Percentiles rank a stretch among this genome's conserved stretches.
Conservation (phyloP, 257 asterid genomes). For the Verbascum thapsus region DNA sequence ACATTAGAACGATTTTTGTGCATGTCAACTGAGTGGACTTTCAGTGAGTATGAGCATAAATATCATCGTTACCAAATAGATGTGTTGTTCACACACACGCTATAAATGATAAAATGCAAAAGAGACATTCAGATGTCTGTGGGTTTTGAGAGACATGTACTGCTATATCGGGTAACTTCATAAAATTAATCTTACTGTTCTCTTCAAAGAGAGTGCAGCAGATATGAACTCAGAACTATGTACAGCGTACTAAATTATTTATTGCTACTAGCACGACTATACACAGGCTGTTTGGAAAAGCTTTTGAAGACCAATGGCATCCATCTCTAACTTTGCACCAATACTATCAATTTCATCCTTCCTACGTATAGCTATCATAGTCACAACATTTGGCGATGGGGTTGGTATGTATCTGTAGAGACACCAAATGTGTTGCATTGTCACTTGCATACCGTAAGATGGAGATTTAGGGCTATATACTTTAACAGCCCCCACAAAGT, state of each 20-base stretch:
- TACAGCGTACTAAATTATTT: neutral
- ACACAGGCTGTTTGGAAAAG: neutral
- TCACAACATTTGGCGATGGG: conserved; percentile 1
- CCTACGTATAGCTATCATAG: neutral
- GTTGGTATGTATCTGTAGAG: neutral
- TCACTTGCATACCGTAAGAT: neutral
- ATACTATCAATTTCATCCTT: conserved; percentile 2
- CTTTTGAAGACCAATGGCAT: neutral
- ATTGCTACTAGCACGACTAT: conserved; percentile 7
- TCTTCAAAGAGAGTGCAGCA: neutral
- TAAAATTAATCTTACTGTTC: neutral
- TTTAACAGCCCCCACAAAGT: conserved; percentile 18
- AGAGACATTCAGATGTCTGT: neutral
- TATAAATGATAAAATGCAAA: neutral
- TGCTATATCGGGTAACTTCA: neutral
- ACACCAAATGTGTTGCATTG: neutral
- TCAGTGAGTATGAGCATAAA: no score
- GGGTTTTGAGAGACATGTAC: neutral
- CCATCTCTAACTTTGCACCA: neutral
- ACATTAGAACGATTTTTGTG: no score
- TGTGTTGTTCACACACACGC: no score
- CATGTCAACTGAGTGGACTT: no score
- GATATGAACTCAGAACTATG: neutral
- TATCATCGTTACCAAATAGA: no score
- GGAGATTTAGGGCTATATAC: neutral